These are phyloP conservation scores for Fusarium musae DNA, from an alignment of 2,329 filamentous ascomycete species.

Conservation along the genomic window DNA sequence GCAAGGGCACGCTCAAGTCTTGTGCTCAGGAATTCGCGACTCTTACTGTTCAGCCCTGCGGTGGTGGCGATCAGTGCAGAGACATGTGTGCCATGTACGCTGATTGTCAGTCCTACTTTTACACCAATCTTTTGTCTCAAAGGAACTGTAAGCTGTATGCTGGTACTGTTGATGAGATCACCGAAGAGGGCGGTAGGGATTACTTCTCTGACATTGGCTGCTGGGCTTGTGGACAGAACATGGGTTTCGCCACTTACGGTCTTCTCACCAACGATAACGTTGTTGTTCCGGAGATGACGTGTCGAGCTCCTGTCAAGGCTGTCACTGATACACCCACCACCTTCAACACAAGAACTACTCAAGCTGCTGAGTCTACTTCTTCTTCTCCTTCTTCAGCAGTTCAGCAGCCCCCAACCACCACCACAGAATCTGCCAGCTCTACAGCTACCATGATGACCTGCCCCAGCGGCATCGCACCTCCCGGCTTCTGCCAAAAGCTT, in stretches of 20 bases:
- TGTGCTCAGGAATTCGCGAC: neutral
- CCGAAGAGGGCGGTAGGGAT: neutral
- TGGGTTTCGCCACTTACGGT: constrained; percentile 3
- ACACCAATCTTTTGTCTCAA: neutral
- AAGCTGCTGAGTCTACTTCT: neutral
- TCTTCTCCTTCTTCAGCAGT: neutral
- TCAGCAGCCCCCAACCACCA: neutral
- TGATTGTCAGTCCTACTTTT: constrained; percentile 5
- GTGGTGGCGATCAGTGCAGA: neutral
- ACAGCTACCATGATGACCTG: neutral
- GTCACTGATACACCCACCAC: neutral
- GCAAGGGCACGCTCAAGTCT: constrained; percentile 6
- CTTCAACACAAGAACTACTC: neutral
- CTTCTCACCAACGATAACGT: neutral
- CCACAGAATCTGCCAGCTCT: neutral
- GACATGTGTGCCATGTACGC: constrained; percentile 9
- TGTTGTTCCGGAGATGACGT: neutral
- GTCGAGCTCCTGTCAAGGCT: neutral
- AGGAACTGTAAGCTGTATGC: neutral
- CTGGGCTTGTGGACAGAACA: constrained; percentile 15
- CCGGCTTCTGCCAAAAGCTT: neutral
- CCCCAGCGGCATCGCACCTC: neutral
- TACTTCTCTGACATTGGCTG: constrained; percentile 9
- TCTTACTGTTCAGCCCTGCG: neutral
- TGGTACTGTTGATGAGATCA: neutral